phyloP scores from a whole-genome alignment of 1,139 yeast genomes.

The Diutina pseudorugosa region DNA sequence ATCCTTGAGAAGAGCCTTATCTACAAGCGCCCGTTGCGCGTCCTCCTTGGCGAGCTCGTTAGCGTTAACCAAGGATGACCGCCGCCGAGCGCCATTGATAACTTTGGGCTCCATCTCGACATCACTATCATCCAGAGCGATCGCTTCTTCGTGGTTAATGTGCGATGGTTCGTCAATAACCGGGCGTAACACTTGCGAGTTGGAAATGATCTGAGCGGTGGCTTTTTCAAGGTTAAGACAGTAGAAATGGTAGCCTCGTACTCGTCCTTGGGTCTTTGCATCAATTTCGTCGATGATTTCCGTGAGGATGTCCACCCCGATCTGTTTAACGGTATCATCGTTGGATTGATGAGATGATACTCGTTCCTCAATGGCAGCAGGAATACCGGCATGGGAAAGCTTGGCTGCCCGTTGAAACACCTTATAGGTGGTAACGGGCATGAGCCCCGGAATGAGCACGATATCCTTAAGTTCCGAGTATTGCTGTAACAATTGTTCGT shows the following conservation, averaged over 20 bases:
- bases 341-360: slow-evolving; percentile 51
- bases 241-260: slow-evolving; percentile 82
- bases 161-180: slow-evolving; percentile 8
- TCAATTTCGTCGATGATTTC: slow-evolving; percentile 51
- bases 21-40: slow-evolving; percentile 15
- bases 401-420: slow-evolving; percentile 83
- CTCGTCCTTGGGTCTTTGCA: slow-evolving; percentile 37
- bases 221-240: slow-evolving; percentile 85
- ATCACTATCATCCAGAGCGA: slow-evolving; percentile 25
- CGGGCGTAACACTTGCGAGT: slow-evolving; percentile 35
- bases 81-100: slow-evolving; percentile 18
- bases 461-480: slow-evolving; percentile 29
- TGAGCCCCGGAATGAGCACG: slow-evolving; percentile 77
- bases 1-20: slow-evolving; percentile 17
- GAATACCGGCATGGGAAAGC: slow-evolving; percentile 82
- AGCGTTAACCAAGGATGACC: slow-evolving; percentile 33
- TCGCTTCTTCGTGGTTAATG: slow-evolving; percentile 18
- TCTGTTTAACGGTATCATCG: slow-evolving; percentile 74
- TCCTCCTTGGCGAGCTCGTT: slow-evolving; percentile 29
- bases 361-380: slow-evolving; percentile 28
- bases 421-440: slow-evolving; percentile 91
- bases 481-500: slow-evolving; percentile 20
- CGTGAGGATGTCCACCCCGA: slow-evolving; percentile 67
- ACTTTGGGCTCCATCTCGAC: slow-evolving; percentile 7
- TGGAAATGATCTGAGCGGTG: slow-evolving; percentile 70